Percentiles rank a stretch among this genome's conserved stretches.
Evolutionary conservation across 139 green algal species (phyloP).

Genomic region (Deuterostichococcus epilithicus): DNA sequence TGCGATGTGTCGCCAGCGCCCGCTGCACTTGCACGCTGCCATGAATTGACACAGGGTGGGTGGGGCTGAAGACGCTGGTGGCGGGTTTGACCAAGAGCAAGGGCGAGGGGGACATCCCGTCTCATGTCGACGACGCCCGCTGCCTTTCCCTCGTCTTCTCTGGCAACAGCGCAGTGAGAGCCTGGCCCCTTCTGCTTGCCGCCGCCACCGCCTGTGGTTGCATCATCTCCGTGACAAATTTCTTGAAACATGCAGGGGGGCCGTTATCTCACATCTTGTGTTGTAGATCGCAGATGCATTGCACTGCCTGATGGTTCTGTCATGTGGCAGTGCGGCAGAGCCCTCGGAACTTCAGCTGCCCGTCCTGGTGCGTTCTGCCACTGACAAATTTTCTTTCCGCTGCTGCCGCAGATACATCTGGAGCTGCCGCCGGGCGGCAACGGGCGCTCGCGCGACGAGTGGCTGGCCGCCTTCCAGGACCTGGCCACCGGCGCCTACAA

Average conservation of each 20-base stretch:
- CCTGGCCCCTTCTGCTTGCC: too few species aligned
- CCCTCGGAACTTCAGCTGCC: too few species aligned
- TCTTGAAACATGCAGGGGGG: too few species aligned
- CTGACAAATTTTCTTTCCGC: too few species aligned
- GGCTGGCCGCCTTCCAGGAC: slow-evolving; percentile 21
- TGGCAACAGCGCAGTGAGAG: slow-evolving; percentile 1
- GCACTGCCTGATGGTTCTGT: too few species aligned
- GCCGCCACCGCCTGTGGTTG: too few species aligned
- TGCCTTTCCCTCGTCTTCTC: slow-evolving; percentile 9
- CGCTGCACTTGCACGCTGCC: neutral
- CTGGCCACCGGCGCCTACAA: slow-evolving; percentile 7
- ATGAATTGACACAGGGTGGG: slow-evolving; percentile 7
- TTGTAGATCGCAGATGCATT: too few species aligned
- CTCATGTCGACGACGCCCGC: slow-evolving; percentile 1
- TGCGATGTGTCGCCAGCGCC: neutral
- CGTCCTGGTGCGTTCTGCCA: too few species aligned
- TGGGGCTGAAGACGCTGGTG: slow-evolving; percentile 11
- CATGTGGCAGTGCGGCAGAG: too few species aligned
- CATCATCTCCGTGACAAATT: too few species aligned
- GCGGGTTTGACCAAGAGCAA: slow-evolving; percentile 4
- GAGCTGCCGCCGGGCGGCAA: slow-evolving; percentile 10
- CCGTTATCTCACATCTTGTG: too few species aligned
- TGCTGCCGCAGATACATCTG: slow-evolving; percentile 6
- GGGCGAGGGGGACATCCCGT: neutral
- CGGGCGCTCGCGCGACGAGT: slow-evolving; percentile 17